Conservation (phyloP, 83 land plant species). For the Diphasiastrum complanatum region DNA sequence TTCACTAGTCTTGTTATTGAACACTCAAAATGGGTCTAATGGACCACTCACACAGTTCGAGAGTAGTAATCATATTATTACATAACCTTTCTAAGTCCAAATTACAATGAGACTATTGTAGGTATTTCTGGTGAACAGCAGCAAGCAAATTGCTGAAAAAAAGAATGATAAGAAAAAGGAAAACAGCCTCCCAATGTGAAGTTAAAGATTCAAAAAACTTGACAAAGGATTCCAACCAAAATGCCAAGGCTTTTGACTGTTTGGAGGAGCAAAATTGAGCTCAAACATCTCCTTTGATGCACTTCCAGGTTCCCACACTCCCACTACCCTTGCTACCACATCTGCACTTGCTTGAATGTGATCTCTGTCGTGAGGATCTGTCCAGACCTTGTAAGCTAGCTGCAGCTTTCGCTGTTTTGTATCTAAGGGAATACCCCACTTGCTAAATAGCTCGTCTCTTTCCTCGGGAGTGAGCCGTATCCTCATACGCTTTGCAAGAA, state of each 20-base stretch:
- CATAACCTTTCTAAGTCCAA: too few relatives aligned
- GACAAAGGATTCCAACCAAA: conserved; percentile 83
- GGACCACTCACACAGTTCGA: too few relatives aligned
- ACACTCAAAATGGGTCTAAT: too few relatives aligned
- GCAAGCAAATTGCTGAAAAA: too few relatives aligned
- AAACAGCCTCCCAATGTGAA: too few relatives aligned
- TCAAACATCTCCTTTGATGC: conserved; percentile 95
- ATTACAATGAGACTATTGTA: too few relatives aligned
- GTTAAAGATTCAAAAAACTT: conserved; percentile 54
- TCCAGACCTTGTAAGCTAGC: conserved; percentile 76
- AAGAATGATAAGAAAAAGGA: too few relatives aligned
- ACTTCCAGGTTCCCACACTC: conserved; percentile 68
- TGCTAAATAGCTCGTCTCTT: conserved; percentile 53
- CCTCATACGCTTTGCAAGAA: conserved; percentile 71
- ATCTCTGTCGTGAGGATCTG: conserved; percentile 54
- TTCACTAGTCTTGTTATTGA: too few relatives aligned
- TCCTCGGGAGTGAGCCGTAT: conserved; percentile 60
- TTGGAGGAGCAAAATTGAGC: conserved; percentile 75
- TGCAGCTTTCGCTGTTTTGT: conserved; percentile 85
- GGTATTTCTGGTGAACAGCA: too few relatives aligned
- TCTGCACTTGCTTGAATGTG: conserved; percentile 88
- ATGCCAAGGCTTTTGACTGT: conserved; percentile 62
- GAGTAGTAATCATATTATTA: too few relatives aligned
- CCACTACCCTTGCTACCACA: conserved; percentile 84
- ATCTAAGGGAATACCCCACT: conserved; percentile 79